Conservation (phyloP, 2,329 filamentous ascomycete genomes). For the Myriangium duriaei region DNA sequence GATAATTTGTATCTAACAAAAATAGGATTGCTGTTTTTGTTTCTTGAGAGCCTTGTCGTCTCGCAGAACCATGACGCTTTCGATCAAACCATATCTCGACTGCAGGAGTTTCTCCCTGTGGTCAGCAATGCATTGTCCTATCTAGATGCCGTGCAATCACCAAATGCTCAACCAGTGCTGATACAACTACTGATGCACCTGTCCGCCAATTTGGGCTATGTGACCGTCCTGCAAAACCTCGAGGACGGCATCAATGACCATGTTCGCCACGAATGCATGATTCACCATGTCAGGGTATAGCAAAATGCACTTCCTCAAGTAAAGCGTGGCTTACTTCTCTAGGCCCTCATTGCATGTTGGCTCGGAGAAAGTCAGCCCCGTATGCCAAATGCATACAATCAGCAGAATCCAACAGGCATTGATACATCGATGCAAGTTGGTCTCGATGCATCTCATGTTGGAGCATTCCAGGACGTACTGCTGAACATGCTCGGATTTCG, state of each 20-base stretch:
- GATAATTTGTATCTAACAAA: too few relatives aligned
- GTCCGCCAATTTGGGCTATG: neutral
- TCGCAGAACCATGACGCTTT: neutral
- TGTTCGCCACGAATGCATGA: neutral
- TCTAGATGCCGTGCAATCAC: neutral
- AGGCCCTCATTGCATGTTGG: too few relatives aligned
- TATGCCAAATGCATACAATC: too few relatives aligned
- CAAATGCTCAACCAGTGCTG: neutral
- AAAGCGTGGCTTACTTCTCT: too few relatives aligned
- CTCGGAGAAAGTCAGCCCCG: too few relatives aligned
- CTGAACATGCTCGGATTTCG: neutral
- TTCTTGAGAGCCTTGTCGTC: neutral
- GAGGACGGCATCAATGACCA: neutral
- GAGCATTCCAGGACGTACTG: too few relatives aligned
- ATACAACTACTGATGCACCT: neutral
- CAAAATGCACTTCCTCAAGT: too few relatives aligned
- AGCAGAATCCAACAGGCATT: too few relatives aligned
- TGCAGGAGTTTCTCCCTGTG: neutral
- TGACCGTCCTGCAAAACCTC: neutral
- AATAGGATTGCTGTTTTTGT: neutral
- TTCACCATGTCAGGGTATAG: neutral
- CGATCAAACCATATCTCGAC: neutral
- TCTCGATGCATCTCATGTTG: too few relatives aligned
- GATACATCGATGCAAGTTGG: too few relatives aligned
- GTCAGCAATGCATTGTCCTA: neutral